Evolutionary conservation across 768 basidiomycete species (phyloP).

Genomic region (Rhizopogon vulgaris): DNA sequence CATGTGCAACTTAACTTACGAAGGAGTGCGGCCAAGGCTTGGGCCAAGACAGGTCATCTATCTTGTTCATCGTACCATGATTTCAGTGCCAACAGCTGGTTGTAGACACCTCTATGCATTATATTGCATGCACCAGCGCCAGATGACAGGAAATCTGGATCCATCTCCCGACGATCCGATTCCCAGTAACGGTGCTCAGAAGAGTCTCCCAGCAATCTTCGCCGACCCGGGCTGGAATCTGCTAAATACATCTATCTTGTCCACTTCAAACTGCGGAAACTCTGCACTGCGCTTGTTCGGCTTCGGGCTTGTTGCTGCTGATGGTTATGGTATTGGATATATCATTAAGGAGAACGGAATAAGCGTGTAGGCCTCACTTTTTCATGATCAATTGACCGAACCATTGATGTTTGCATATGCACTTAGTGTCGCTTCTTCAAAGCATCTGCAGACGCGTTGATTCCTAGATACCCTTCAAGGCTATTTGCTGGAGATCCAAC

Average conservation of each 20-base stretch:
- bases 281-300: conserved; percentile 89
- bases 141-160: conserved; percentile 44
- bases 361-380: conserved; percentile 62
- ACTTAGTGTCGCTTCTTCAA: conserved; percentile 79
- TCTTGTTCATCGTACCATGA: not conserved
- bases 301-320: conserved; percentile 91
- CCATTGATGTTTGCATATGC: not conserved
- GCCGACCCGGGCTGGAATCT: conserved; percentile 80
- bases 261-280: conserved; percentile 97
- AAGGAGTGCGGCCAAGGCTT: conserved; percentile 86
- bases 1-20: conserved; percentile 82
- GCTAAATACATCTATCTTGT: conserved; percentile 80
- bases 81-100: not conserved
- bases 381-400: not conserved
- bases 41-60: conserved; percentile 77
- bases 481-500: conserved; percentile 78
- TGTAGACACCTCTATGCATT: conserved; percentile 86
- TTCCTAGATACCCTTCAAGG: conserved; percentile 82
- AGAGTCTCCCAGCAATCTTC: conserved; percentile 56
- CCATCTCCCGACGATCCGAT: conserved; percentile 32
- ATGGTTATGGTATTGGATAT: conserved; percentile 95
- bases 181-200: conserved; percentile 13
- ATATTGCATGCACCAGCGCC: conserved; percentile 86
- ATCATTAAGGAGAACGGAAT: conserved; percentile 97
- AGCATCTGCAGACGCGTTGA: conserved; percentile 89